Conservation (phyloP, 116 monocot genomes). For the Cymodocea nodosa region DNA sequence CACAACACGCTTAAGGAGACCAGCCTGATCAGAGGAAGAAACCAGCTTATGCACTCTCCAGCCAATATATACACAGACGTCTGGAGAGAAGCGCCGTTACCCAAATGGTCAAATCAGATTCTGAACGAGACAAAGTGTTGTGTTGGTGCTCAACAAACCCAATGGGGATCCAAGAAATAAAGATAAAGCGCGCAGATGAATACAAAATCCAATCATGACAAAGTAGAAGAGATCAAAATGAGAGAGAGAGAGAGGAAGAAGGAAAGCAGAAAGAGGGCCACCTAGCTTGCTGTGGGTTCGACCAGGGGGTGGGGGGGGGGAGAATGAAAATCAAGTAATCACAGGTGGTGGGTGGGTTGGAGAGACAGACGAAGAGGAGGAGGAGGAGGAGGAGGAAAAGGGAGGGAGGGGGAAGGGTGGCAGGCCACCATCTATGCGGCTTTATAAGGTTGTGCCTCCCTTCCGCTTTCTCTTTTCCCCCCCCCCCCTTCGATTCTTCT, state of each 20-base stretch:
- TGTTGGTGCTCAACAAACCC: neutral
- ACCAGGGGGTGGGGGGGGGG: neutral
- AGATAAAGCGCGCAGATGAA: neutral
- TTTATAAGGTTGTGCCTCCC: neutral
- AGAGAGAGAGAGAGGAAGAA: constrained; percentile 1
- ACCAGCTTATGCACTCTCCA: too few relatives aligned
- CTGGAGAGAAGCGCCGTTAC: too few relatives aligned
- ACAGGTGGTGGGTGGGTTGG: neutral
- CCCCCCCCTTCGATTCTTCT: neutral
- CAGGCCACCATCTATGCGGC: neutral
- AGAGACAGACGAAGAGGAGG: constrained; percentile 2
- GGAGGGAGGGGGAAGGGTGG: neutral
- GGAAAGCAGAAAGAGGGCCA: too few relatives aligned
- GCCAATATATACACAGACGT: too few relatives aligned
- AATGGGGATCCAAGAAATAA: neutral
- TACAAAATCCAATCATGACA: neutral
- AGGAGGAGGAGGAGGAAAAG: neutral
- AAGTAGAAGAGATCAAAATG: neutral
- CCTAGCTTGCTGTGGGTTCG: neutral
- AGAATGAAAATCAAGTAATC: neutral
- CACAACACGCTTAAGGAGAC: too few relatives aligned
- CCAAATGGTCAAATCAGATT: neutral
- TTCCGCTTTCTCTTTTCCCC: neutral
- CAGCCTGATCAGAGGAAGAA: too few relatives aligned
- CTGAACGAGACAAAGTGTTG: neutral